phyloP scores from a whole-genome alignment of 2,329 filamentous ascomycete genomes.

The Neonectria neomacrospora region DNA sequence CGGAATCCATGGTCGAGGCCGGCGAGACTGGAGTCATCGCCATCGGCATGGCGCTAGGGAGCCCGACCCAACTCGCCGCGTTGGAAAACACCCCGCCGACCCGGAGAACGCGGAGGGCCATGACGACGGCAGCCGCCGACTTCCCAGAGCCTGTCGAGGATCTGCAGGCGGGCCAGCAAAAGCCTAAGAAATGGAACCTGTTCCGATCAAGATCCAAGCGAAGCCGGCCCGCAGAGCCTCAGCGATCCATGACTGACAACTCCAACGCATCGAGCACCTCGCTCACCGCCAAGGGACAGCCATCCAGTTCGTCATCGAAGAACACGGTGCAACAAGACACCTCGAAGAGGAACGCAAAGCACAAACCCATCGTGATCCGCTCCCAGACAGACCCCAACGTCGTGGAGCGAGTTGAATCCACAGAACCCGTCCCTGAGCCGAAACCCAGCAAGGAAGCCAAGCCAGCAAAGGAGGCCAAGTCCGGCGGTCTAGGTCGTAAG shows the following conservation, averaged over 20 bases:
- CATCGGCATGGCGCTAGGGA: slow-evolving; percentile 81
- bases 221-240: slow-evolving; percentile 36
- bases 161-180: slow-evolving; percentile 52
- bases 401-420: slow-evolving; percentile 21
- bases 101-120: slow-evolving; percentile 46
- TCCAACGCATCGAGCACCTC: slow-evolving; percentile 38
- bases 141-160: slow-evolving; percentile 36
- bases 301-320: slow-evolving; percentile 15
- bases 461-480: slow-evolving; percentile 32
- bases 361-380: slow-evolving; percentile 57
- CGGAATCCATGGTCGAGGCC: slow-evolving; percentile 54
- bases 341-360: slow-evolving; percentile 44
- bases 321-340: slow-evolving; percentile 24
- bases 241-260: slow-evolving; percentile 41
- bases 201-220: slow-evolving; percentile 59
- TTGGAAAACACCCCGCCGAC: slow-evolving; percentile 40
- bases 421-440: slow-evolving; percentile 14
- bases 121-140: slow-evolving; percentile 36
- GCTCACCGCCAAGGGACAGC: slow-evolving; percentile 26
- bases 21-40: slow-evolving; percentile 49
- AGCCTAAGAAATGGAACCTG: slow-evolving; percentile 68
- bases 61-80: slow-evolving; percentile 62
- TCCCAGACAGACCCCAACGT: slow-evolving; percentile 56
- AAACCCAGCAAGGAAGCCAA: slow-evolving; percentile 19
- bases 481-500: slow-evolving; percentile 42